These are phyloP conservation scores for Kurtzmaniella quercitrusa DNA, from an alignment of 1,139 yeast species.

Conservation along the genomic window DNA sequence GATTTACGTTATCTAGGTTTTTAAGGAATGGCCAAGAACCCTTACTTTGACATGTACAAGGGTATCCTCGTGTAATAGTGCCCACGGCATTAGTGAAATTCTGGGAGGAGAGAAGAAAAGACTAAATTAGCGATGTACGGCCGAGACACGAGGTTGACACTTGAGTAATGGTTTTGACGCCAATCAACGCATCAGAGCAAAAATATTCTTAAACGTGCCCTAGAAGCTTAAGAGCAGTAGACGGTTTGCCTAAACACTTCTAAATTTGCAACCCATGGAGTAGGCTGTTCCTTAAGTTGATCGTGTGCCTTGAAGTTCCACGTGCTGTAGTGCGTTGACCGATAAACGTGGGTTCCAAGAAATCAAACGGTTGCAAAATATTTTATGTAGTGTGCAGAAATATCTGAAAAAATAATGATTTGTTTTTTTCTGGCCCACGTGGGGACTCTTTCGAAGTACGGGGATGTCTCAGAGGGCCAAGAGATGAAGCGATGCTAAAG, in stretches of 20 bases:
- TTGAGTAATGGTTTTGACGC: too few relatives aligned
- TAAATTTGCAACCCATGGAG: not conserved
- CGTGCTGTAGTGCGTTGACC: slow-evolving; percentile 1
- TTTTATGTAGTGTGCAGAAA: not conserved
- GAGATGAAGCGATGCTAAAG: not conserved
- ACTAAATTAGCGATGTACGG: slow-evolving; percentile 1
- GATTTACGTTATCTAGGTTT: too few relatives aligned
- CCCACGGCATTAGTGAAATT: not conserved
- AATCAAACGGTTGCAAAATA: slow-evolving; percentile 1
- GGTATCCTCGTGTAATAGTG: not conserved
- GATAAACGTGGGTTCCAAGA: slow-evolving; percentile 1
- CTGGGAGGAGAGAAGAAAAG: not conserved
- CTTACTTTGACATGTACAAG: too few relatives aligned
- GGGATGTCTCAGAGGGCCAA: not conserved
- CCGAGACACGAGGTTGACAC: slow-evolving; percentile 1
- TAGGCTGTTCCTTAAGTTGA: not conserved
- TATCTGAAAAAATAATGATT: not conserved
- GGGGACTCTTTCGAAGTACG: not conserved
- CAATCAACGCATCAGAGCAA: not conserved
- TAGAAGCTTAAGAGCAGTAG: too few relatives aligned
- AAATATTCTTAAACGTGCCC: too few relatives aligned
- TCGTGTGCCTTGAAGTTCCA: not conserved
- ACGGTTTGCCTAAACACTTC: not conserved
- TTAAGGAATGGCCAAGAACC: too few relatives aligned
- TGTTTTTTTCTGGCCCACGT: slow-evolving; percentile 1